Evolutionary conservation across 2,329 filamentous ascomycete genomes (phyloP).

Genomic region (Teratosphaeria zuluensis): DNA sequence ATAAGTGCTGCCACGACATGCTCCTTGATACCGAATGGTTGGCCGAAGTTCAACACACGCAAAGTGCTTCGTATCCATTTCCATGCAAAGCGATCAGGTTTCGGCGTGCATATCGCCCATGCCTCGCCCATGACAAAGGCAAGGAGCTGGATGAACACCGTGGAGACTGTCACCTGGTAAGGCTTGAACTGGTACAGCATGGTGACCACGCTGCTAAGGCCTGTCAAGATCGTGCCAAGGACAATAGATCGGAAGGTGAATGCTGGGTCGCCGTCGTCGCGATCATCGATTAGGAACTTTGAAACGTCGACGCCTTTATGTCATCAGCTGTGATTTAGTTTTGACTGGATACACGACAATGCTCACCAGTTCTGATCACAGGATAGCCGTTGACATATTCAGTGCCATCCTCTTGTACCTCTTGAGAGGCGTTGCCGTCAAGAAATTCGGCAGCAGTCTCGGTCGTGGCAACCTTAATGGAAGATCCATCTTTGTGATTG

Average conservation of each 20-base stretch:
- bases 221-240: constrained; percentile 27
- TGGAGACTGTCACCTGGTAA: constrained; percentile 34
- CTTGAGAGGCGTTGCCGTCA: neutral
- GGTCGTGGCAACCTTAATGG: neutral
- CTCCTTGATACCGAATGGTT: constrained; percentile 24
- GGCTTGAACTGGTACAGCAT: constrained; percentile 40
- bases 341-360: neutral
- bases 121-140: constrained; percentile 34
- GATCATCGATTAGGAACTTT: neutral
- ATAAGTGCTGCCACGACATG: constrained; percentile 35
- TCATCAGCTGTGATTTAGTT: neutral
- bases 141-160: constrained; percentile 37
- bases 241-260: constrained; percentile 33
- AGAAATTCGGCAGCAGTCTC: neutral
- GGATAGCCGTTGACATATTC: neutral
- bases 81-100: neutral
- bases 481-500: neutral
- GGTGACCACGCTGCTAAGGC: constrained; percentile 14
- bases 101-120: constrained; percentile 30
- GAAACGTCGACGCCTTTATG: neutral
- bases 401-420: neutral
- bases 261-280: constrained; percentile 9
- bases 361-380: neutral
- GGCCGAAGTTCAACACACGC: constrained; percentile 21
- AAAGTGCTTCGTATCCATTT: neutral